Base-by-base conservation (phyloP, 2,329 filamentous ascomycete genomes). In the Hypoxylon sp. region DNA sequence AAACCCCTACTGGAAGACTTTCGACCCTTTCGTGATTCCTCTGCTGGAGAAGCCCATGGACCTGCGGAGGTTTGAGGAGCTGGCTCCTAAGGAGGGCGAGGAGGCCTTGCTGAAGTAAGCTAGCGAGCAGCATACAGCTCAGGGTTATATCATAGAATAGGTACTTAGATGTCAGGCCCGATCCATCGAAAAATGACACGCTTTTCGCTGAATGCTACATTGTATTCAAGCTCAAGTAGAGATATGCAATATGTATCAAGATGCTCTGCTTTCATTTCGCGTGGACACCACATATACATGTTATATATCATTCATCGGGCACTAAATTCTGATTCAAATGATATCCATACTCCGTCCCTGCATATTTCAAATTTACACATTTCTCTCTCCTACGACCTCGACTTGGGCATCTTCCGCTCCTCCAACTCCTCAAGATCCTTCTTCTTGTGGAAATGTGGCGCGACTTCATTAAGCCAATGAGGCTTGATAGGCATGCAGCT, bases 361-460 rank as follows among this genome's bases (percentile, higher is more conserved):
- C 25, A n/a, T 27, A 27, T n/a, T 31, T 38, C 21, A 27, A 44
- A 30, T 12, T 26, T 16, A 23, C 36, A 17, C 19, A 25, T 37
- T 35, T 35, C 20, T 16, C 6, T 29, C 6, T 13, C 25, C n/a
- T 27, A 26, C n/a, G n/a, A 19, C 16, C 41, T 34, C 23, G 12
- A 34, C 69, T 87, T 89, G 0, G 85, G 82, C 73, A 88, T 79
- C 72, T 90, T 96, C 75, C 83, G 89, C 52, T 90, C 88, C 66
- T 91, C 90, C 62, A 96, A 68, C 12, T 80, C 86, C 66, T 97
- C 93, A 29, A 97, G 71, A 67, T 97, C 91, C 73, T 91, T 88
- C 75, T 89, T 88, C 75, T 96, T 97, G 70, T 97, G 90, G 67
- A 91, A 96, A 75, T 97, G 94, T 56, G 93, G 93, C 55, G 94